Evolutionary conservation across 1,139 yeast species (phyloP).

Genomic region (Nakaseomyces glabratus): DNA sequence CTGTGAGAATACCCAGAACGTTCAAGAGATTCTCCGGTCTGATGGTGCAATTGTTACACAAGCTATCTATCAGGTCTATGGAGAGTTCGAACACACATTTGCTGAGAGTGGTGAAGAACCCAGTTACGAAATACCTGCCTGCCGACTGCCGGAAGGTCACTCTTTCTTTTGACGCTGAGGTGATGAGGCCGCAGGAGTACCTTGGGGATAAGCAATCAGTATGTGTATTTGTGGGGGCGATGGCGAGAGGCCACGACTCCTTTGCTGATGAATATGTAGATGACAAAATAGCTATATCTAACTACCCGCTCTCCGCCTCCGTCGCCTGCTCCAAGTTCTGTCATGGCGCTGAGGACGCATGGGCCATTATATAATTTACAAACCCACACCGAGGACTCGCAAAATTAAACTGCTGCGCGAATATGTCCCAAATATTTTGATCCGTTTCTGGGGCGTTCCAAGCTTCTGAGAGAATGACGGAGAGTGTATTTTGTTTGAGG

Average conservation of each 20-base stretch:
- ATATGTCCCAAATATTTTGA: slow-evolving; percentile 38
- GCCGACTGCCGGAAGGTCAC: slow-evolving; percentile 92
- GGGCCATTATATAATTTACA: slow-evolving; percentile 56
- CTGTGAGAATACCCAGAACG: slow-evolving; percentile 95
- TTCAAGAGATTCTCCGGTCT: slow-evolving; percentile 95
- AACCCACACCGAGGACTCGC: slow-evolving; percentile 7
- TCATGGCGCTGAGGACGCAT: slow-evolving; percentile 97
- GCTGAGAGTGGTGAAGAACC: slow-evolving; percentile 89
- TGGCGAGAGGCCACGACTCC: slow-evolving; percentile 97
- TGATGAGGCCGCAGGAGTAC: slow-evolving; percentile 81
- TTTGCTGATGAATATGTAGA: slow-evolving; percentile 96
- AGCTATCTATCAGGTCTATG: slow-evolving; percentile 85
- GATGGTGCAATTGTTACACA: slow-evolving; percentile 92
- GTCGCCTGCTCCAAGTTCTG: slow-evolving; percentile 98
- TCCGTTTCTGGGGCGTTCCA: slow-evolving; percentile 49
- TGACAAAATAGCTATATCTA: slow-evolving; percentile 91
- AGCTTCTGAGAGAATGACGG: slow-evolving; percentile 27
- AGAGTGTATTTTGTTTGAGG: slow-evolving; percentile 11
- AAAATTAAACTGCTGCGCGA: slow-evolving; percentile 9
- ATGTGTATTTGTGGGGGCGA: slow-evolving; percentile 97
- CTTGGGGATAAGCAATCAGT: slow-evolving; percentile 83
- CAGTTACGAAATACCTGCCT: slow-evolving; percentile 93
- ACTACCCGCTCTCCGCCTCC: slow-evolving; percentile 92
- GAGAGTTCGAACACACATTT: slow-evolving; percentile 82
- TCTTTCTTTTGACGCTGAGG: slow-evolving; percentile 87